Evolutionary conservation across 2,329 filamentous ascomycete species (phyloP).

Genomic region (Alternaria atra): DNA sequence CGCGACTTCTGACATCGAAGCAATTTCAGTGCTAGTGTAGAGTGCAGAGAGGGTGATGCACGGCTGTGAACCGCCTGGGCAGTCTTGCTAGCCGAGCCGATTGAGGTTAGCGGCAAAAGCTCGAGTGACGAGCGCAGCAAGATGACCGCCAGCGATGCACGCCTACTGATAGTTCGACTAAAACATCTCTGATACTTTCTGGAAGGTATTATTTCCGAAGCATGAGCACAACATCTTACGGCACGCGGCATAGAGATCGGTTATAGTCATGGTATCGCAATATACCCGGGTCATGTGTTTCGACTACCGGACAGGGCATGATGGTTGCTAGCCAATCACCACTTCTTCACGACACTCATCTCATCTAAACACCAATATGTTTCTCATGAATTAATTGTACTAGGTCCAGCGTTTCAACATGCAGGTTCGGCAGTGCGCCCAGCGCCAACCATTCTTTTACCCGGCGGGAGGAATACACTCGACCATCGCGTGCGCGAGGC

Average conservation of each 20-base stretch:
- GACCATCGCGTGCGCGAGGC: slow-evolving; percentile 1
- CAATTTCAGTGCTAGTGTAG: slow-evolving; percentile 39
- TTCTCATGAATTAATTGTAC: slow-evolving; percentile 23
- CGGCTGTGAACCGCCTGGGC: slow-evolving; percentile 29
- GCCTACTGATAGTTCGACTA: slow-evolving; percentile 42
- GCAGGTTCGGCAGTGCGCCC: slow-evolving; percentile 15
- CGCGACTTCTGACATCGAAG: slow-evolving; percentile 40
- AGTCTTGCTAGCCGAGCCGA: slow-evolving; percentile 30
- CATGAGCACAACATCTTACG: slow-evolving; percentile 39
- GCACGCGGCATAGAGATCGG: slow-evolving; percentile 41
- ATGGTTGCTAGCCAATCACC: slow-evolving; percentile 16
- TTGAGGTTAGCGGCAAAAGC: slow-evolving; percentile 33
- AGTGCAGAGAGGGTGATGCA: slow-evolving; percentile 38
- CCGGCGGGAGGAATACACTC: slow-evolving; percentile 25
- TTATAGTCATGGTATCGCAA: slow-evolving; percentile 42
- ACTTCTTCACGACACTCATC: slow-evolving; percentile 1
- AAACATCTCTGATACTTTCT: slow-evolving; percentile 26
- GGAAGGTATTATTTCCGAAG: slow-evolving; percentile 36
- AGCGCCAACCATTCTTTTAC: slow-evolving; percentile 22
- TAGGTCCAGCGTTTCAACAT: slow-evolving; percentile 20
- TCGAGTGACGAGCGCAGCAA: slow-evolving; percentile 38
- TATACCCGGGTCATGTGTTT: slow-evolving; percentile 30
- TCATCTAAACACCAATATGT: slow-evolving; percentile 24
- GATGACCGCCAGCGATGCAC: slow-evolving; percentile 43
- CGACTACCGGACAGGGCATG: slow-evolving; percentile 16